Conservation (phyloP, 129 eudicot genomes). For the Apium graveolens region DNA sequence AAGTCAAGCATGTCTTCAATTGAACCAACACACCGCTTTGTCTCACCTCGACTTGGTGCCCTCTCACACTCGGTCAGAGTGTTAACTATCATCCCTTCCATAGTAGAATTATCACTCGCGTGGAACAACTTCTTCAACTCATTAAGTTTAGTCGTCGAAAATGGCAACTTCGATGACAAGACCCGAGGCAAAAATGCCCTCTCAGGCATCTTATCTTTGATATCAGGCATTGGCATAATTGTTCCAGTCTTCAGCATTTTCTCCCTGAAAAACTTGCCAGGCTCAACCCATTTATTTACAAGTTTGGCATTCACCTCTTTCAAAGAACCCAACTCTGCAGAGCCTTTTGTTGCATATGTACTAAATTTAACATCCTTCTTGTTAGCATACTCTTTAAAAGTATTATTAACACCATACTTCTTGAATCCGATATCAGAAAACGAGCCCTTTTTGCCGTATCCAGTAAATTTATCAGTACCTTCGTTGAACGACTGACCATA, state of each 20-base stretch:
- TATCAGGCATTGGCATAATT: conserved; percentile 70
- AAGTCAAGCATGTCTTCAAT: conserved; percentile 93
- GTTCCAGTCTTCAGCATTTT: conserved; percentile 41
- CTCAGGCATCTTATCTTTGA: conserved; percentile 63
- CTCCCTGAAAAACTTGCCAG: conserved; percentile 76
- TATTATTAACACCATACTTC: conserved; percentile 56
- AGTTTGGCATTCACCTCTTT: conserved; percentile 27
- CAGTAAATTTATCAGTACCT: conserved; percentile 69
- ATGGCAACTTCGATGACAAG: conserved; percentile 53
- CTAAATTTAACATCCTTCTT: conserved; percentile 44
- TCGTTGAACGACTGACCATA: conserved; percentile 71
- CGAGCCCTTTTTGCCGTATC: conserved; percentile 54
- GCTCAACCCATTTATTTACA: conserved; percentile 76
- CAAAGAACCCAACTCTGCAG: conserved; percentile 15
- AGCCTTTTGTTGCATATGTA: conserved; percentile 22
- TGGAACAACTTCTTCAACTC: conserved; percentile 50
- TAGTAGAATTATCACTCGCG: conserved; percentile 51
- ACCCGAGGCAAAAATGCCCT: conserved; percentile 89
- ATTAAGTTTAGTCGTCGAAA: conserved; percentile 42
- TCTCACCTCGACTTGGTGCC: conserved; percentile 80
- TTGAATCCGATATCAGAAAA: conserved; percentile 40
- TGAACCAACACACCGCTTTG: conserved; percentile 79
- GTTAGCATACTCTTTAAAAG: conserved; percentile 73
- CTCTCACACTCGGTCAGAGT: conserved; percentile 64
- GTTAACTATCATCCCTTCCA: conserved; percentile 34